phyloP scores from a whole-genome alignment of 805 yeast genomes.

The Yarrowia sp. region DNA sequence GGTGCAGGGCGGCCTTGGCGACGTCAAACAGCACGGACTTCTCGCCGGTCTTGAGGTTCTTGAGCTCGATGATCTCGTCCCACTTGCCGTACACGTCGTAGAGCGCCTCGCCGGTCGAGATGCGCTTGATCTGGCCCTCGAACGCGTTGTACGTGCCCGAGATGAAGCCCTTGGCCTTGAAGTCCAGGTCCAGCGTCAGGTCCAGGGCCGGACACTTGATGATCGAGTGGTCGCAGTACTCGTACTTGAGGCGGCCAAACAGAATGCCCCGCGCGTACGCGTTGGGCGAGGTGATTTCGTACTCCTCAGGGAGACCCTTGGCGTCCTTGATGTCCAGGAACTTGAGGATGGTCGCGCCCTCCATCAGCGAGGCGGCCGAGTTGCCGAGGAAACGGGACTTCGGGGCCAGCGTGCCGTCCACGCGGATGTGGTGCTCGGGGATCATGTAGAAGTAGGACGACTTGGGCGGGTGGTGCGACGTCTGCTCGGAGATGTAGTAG shows the following conservation, averaged over 20 bases:
- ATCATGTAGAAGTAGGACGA: constrained; percentile 86
- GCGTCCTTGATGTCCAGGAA: constrained; percentile 57
- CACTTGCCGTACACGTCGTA: constrained; percentile 84
- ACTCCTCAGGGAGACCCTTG: constrained; percentile 57
- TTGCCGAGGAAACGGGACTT: constrained; percentile 88
- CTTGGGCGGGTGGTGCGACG: constrained; percentile 98
- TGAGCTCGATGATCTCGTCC: constrained; percentile 80
- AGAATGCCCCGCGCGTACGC: constrained; percentile 91
- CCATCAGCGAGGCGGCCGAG: constrained; percentile 97
- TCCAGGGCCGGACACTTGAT: constrained; percentile 60
- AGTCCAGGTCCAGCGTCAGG: constrained; percentile 77
- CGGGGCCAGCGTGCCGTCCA: constrained; percentile 87
- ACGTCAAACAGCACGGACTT: constrained; percentile 61
- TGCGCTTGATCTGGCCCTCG: constrained; percentile 64
- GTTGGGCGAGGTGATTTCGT: constrained; percentile 90
- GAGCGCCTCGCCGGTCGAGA: constrained; percentile 51
- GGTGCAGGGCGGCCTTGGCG: constrained; percentile 47
- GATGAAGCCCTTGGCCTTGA: constrained; percentile 91
- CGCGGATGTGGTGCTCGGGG: constrained; percentile 76
- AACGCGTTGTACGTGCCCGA: constrained; percentile 90
- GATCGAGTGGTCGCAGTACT: constrained; percentile 88
- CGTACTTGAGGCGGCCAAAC: constrained; percentile 85
- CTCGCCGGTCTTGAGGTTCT: constrained; percentile 49
- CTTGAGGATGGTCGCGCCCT: constrained; percentile 73
- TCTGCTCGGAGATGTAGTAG: constrained; percentile 87